phyloP scores from a whole-genome alignment of 2,329 filamentous ascomycete species.

The Fusarium decemcellulare region DNA sequence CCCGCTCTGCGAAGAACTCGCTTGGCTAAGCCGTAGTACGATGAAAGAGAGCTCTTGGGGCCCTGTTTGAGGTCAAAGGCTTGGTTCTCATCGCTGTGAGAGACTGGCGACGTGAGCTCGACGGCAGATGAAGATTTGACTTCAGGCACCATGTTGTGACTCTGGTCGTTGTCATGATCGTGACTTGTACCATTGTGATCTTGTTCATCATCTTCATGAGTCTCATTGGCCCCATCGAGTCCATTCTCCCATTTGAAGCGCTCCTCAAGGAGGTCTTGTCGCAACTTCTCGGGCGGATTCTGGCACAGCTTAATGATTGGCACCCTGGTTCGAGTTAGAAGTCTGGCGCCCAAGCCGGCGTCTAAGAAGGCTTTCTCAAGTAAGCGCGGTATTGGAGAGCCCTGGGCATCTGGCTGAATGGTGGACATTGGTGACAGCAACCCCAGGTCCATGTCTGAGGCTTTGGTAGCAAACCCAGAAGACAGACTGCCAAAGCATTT shows the following conservation, averaged over 20 bases:
- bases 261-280: conserved; percentile 72
- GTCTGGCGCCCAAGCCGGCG: conserved; percentile 79
- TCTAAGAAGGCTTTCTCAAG: conserved; percentile 83
- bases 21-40: conserved; percentile 65
- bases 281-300: conserved; percentile 73
- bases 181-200: conserved; percentile 43
- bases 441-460: conserved; percentile 92
- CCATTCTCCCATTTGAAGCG: conserved; percentile 80
- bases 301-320: conserved; percentile 92
- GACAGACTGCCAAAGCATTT: conserved; percentile 86
- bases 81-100: conserved; percentile 28
- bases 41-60: conserved; percentile 56
- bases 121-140: conserved; percentile 16
- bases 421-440: conserved; percentile 76
- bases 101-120: conserved; percentile 42
- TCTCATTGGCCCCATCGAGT: conserved; percentile 55
- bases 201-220: conserved; percentile 55
- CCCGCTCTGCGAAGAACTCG: conserved; percentile 63
- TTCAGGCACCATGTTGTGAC: conserved; percentile 7
- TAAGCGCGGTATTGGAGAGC: conserved; percentile 78
- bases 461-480: conserved; percentile 88
- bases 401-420: conserved; percentile 65
- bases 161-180: conserved; percentile 44
- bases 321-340: conserved; percentile 84
- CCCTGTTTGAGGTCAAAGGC: conserved; percentile 58